Percentiles rank a stretch among this genome's conserved stretches.
Evolutionary conservation across 768 basidiomycete genomes (phyloP).

Genomic region (Leucocoprinus sp.): DNA sequence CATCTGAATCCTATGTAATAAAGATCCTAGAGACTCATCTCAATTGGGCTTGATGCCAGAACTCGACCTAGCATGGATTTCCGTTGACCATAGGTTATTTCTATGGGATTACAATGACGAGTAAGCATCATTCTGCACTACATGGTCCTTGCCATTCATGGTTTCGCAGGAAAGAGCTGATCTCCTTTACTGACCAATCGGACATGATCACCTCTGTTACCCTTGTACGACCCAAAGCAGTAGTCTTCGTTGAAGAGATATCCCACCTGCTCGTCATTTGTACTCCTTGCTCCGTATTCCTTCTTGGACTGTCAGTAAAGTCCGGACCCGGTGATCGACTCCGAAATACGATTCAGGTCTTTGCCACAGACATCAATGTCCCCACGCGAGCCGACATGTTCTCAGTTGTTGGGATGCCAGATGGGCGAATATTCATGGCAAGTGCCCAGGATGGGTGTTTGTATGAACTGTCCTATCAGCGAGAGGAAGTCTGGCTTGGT

Average conservation of each 20-base stretch:
- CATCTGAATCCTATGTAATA: conserved; percentile 7
- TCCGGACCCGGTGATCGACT: conserved; percentile 32
- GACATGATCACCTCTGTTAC: conserved; percentile 87
- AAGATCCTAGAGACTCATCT: conserved; percentile 62
- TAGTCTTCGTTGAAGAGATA: conserved; percentile 92
- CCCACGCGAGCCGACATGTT: conserved; percentile 80
- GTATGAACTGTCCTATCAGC: conserved; percentile 89
- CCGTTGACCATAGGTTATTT: conserved; percentile 88
- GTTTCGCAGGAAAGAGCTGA: conserved; percentile 68
- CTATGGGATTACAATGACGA: conserved; percentile 96
- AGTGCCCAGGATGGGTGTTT: conserved; percentile 80
- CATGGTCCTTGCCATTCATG: not conserved
- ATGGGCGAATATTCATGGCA: conserved; percentile 89
- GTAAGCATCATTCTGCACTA: conserved; percentile 35
- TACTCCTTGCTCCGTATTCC: conserved; percentile 73
- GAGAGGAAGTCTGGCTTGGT: conserved; percentile 87
- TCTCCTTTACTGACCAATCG: conserved; percentile 84
- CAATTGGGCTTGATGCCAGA: conserved; percentile 90
- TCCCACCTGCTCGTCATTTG: conserved; percentile 83
- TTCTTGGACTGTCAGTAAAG: conserved; percentile 71
- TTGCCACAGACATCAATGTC: conserved; percentile 79
- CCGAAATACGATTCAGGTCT: conserved; percentile 77
- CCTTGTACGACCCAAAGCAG: conserved; percentile 76
- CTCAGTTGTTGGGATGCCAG: conserved; percentile 67
- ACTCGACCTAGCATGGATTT: conserved; percentile 92